Evolutionary conservation across 2,329 filamentous ascomycete species (phyloP).

Genomic region (Chaetomium strumarium): DNA sequence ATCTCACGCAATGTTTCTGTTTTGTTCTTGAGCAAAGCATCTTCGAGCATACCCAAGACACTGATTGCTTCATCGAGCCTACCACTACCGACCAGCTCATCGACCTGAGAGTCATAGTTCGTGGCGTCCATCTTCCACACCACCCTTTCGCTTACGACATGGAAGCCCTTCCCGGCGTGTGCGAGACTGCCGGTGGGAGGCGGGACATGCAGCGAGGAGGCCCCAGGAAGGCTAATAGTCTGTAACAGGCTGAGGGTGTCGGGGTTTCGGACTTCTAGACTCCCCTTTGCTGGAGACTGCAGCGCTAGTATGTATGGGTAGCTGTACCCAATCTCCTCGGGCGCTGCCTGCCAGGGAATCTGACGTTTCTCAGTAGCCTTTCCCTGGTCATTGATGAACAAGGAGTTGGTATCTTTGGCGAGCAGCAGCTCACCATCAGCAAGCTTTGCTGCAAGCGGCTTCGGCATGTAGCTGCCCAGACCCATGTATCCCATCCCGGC

Average conservation of each 20-base stretch:
- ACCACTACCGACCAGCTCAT: slow-evolving; percentile 67
- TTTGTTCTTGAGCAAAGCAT: slow-evolving; percentile 82
- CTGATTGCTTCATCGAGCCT: slow-evolving; percentile 90
- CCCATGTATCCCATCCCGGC: slow-evolving; percentile 97
- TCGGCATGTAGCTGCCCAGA: slow-evolving; percentile 84
- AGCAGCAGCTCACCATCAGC: slow-evolving; percentile 79
- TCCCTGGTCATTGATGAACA: slow-evolving; percentile 82
- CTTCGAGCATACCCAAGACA: slow-evolving; percentile 81
- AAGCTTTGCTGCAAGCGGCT: slow-evolving; percentile 77
- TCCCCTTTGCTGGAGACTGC: slow-evolving; percentile 75
- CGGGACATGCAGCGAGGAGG: slow-evolving; percentile 81
- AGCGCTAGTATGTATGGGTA: slow-evolving; percentile 92
- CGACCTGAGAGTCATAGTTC: slow-evolving; percentile 84
- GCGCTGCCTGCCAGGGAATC: slow-evolving; percentile 85
- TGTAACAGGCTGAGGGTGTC: slow-evolving; percentile 87
- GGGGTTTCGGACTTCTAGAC: slow-evolving; percentile 85
- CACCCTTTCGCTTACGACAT: slow-evolving; percentile 82
- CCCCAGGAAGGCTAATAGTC: slow-evolving; percentile 73
- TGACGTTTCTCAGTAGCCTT: slow-evolving; percentile 78
- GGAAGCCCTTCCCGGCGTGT: slow-evolving; percentile 91
- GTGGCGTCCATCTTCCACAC: slow-evolving; percentile 96
- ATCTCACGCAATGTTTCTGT: slow-evolving; percentile 72
- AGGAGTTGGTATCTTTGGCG: slow-evolving; percentile 95
- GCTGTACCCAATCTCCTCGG: slow-evolving; percentile 89
- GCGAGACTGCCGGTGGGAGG: slow-evolving; percentile 91